Base-by-base conservation (phyloP, 1,284 basidiomycete genomes). In the Lentinula novae-zelandiae region DNA sequence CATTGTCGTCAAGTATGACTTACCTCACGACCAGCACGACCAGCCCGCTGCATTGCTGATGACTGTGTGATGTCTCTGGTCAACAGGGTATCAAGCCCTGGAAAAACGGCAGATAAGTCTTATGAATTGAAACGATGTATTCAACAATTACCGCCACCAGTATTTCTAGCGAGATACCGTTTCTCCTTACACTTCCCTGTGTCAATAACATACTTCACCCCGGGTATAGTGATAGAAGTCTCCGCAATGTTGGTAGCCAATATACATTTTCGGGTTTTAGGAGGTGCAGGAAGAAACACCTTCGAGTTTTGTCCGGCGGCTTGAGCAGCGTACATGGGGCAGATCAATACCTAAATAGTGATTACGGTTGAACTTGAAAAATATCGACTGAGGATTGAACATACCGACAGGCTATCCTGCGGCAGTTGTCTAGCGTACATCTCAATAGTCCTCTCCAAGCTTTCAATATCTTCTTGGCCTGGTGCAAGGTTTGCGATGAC, bases 401-500 rank as follows among this genome's bases (percentile, higher is more conserved):
- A 57, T 65, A 89, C 89, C 66, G 78, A 74, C 67, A 77, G 76
- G 55, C 75, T 71, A 40, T 81, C 78, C 38, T 78, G 73, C 1
- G 89, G 87, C 38, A 93, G 76, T 66, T 86, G 84, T 57, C 82
- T 82, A 5, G 85, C 82, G 67, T 87, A 89, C 9, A 83, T 68
- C 58, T 82, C 77, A 58, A 96, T 87, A 4, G 90, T 85, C 60
- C 87, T 85, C 64, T 88, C 85, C 27, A 98, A 79, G 66, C 82
- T 89, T 71, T 98, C 96, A 63, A 99, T 99, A 68, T 99, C 96
- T 67, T 99, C 96, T 70, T 98, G 95, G 27, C 96, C 93, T 84
- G 65, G 61, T 5, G 22, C n/a, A 58, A 22, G 44, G 22, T 42
- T 49, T 33, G 22, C 59, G 51, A 67, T 62, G 53, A 33, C 52